phyloP scores from a whole-genome alignment of 2,329 filamentous ascomycete genomes.

The Colletotrichum musae region DNA sequence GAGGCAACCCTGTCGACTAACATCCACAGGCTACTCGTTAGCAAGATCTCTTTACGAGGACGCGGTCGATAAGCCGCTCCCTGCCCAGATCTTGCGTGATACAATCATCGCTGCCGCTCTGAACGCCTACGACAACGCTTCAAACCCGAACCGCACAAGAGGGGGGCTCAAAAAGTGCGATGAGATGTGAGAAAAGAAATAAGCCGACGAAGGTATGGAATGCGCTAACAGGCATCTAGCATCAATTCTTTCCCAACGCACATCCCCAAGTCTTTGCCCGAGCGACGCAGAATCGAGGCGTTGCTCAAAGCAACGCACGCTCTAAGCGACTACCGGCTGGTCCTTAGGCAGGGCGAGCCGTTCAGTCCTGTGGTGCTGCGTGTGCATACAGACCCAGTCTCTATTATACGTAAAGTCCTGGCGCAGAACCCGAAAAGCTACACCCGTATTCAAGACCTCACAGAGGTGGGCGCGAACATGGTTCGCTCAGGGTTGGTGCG shows the following conservation, averaged over 20 bases:
- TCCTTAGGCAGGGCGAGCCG: slow-evolving; percentile 83
- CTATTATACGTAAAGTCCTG: slow-evolving; percentile 79
- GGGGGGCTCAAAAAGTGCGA: slow-evolving; percentile 84
- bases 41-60: slow-evolving; percentile 74
- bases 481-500: slow-evolving; percentile 70
- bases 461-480: slow-evolving; percentile 78
- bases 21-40: slow-evolving; percentile 70
- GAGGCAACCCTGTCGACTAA: slow-evolving; percentile 3
- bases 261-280: slow-evolving; percentile 66
- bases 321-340: slow-evolving; percentile 82
- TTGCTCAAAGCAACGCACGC: slow-evolving; percentile 81
- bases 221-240: slow-evolving; percentile 56
- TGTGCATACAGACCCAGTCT: slow-evolving; percentile 82
- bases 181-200: slow-evolving; percentile 72
- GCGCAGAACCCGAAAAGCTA: slow-evolving; percentile 83
- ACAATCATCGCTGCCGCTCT: slow-evolving; percentile 76
- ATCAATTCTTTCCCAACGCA: slow-evolving; percentile 73
- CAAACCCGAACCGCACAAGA: slow-evolving; percentile 82
- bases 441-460: slow-evolving; percentile 80
- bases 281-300: slow-evolving; percentile 70
- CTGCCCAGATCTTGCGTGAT: slow-evolving; percentile 66
- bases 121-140: slow-evolving; percentile 84
- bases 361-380: slow-evolving; percentile 85
- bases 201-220: neutral
- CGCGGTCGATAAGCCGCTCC: slow-evolving; percentile 63